Base-by-base conservation (phyloP, 306 rosid genomes). In the Fagus sylvatica region DNA sequence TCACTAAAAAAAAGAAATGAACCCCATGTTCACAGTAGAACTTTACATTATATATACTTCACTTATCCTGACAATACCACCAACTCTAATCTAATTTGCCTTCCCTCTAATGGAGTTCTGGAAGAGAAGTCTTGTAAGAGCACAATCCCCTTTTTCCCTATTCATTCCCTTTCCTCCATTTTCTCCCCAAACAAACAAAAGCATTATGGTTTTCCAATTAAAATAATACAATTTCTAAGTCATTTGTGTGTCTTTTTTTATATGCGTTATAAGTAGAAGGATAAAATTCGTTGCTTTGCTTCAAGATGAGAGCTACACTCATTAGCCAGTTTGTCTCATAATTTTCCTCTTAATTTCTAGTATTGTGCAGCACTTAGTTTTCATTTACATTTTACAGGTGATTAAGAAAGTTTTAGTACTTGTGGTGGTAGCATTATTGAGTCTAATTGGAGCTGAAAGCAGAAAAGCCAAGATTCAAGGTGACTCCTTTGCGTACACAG, bases 401-500 rank as follows among this genome's bases (percentile, higher is more conserved):
- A 51, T 68, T 41, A 82, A 74, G 19, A 53, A 17, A 59, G 73
- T 46, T 53, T 32, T 70, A 36, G 28, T 74, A 1, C 3, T 81
- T 30, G 2, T 75, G 41, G 12, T 70, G 53, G 53, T 62, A 37
- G 72, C 54, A 30, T 74, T 87, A 46, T 41, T 85, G 85, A 76
- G 71, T 73, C 78, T 81, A 75, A 77, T 73, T 15, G 83, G 73
- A 71, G 87, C 72, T 30, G 89, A 78, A 66, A 77, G 97, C 86
- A 76, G 90, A 83, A 85, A 71, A 51, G 61, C 57, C 16, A 82
- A 69, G 54, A 41, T 9, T 10, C 40, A 32, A 0, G 73, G 53
- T 60, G 67, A 12, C 6, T 32, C 41, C 4, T 80, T 90, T 61
- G 89, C 80, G 80, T 92, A 92, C 85, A 71, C 46, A 12, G 93